Base-by-base conservation (phyloP, 164 flowering plant genomes). In the Kalanchoe fedtschenkoi region DNA sequence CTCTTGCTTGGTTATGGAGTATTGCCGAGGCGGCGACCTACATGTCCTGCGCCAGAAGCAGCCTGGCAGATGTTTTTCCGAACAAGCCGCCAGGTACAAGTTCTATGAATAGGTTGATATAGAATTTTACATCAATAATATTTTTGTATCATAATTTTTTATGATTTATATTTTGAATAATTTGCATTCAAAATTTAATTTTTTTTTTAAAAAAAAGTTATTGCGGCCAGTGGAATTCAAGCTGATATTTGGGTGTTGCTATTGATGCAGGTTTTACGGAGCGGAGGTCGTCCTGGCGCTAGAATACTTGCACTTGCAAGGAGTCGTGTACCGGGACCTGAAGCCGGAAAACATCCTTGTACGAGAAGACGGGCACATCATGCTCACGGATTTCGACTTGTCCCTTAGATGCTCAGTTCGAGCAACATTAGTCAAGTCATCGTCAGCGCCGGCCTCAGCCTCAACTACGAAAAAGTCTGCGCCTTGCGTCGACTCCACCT, bases 271-370 rank as follows among this genome's bases (percentile, higher is more conserved):
- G 76, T 91, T 91, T 70, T 91, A 91, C 70, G 86, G 74, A 56
- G 93, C 96, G 22, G 96, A 91, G 70, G 84, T 91, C 61, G 86
- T 91, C 22, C 83, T 88, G 51, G 95, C 96, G 1, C 66, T 91
- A 65, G 97, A 91, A 72, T 91, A 91, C 77, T 73, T 91, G 54
- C 97, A 91, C 75, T 87, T 91, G 96, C 88, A 87, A 37, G 97
- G 97, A 55, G 85, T 91, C 34, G 88, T 91, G n/a, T 88, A 91
- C 68, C 77, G 97, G 60, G 97, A 90, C 71, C 69, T 90, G 19
- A 90, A 86, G 65, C 97, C 97, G 11, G 97, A 90, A 79, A 90
- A 90, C 69, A 69, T 90, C 60, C 78, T 90, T 38, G 87, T 90
- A 57, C 74, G 97, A 68, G 92, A 86, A 75, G 93, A 90, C 66